phyloP scores from a whole-genome alignment of 345 rosid species.

The Hevea brasiliensis region DNA sequence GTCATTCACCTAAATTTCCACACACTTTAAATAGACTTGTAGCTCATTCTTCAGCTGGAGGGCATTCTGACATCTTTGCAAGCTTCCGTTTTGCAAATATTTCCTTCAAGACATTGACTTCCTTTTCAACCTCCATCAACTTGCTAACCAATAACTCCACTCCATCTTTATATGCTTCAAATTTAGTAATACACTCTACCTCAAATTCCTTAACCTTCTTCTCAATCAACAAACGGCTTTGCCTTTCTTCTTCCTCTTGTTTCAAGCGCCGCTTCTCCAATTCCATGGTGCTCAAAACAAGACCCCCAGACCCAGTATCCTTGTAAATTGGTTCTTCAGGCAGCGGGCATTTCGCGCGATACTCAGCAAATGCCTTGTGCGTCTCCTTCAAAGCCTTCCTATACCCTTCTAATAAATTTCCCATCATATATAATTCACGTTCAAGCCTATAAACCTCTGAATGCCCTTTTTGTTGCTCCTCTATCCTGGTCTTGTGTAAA shows the following conservation, averaged over 20 bases:
- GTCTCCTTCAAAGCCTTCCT: conserved; percentile 74
- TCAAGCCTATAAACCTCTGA: conserved; percentile 59
- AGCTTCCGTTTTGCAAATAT: conserved; percentile 29
- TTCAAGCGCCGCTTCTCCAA: conserved; percentile 62
- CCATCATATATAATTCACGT: conserved; percentile 73
- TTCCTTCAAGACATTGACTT: conserved; percentile 34
- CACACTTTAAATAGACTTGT: background rate
- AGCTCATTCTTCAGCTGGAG: conserved; percentile 25
- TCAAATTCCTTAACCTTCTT: conserved; percentile 56
- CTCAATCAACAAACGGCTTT: conserved; percentile 33
- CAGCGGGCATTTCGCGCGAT: conserved; percentile 50
- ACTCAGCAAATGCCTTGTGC: conserved; percentile 57
- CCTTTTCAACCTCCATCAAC: conserved; percentile 42
- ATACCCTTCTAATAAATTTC: conserved; percentile 63
- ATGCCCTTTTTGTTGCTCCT: conserved; percentile 57
- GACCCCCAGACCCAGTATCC: conserved; percentile 80
- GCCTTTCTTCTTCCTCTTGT: conserved; percentile 73
- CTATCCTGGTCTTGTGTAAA: conserved; percentile 57
- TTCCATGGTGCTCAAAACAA: conserved; percentile 65
- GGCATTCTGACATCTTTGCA: conserved; percentile 29
- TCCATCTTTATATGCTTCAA: conserved; percentile 31
- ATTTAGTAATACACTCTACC: conserved; percentile 33
- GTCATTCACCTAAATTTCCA: background rate
- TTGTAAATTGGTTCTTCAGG: conserved; percentile 66
- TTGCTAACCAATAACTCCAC: conserved; percentile 34